Percentiles rank a stretch among this genome's conserved stretches.
Evolutionary conservation across 345 rosid genomes (phyloP).

Genomic region (Geranium rotundifolium): DNA sequence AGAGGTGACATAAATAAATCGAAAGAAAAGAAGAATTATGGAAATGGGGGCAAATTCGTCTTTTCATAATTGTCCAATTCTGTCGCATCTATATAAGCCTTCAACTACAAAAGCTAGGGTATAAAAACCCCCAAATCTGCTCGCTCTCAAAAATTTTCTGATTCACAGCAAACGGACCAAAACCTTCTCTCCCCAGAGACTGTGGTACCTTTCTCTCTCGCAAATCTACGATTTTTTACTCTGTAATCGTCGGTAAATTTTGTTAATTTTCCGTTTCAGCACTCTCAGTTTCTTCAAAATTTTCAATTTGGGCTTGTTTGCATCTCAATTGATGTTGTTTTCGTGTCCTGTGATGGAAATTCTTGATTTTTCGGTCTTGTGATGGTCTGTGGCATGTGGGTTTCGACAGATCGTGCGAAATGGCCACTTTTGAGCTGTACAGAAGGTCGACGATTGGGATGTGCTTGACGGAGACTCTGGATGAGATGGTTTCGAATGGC

Average conservation of each 20-base stretch:
- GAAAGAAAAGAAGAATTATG: no score
- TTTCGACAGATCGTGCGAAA: conserved; percentile 12
- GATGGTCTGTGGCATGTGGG: not conserved
- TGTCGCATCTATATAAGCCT: conserved; percentile 45
- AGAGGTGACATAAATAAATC: no score
- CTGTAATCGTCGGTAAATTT: no score
- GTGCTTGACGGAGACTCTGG: conserved; percentile 92
- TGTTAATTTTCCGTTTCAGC: no score
- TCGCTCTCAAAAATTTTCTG: conserved; percentile 4
- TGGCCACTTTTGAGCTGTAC: conserved; percentile 97
- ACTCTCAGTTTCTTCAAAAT: no score
- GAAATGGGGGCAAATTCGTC: conserved; percentile 19
- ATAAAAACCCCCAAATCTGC: conserved; percentile 50
- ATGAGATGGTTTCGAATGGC: conserved; percentile 89
- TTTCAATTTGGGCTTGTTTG: no score
- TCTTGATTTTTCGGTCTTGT: not conserved
- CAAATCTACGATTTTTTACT: no score
- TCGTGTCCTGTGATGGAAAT: not conserved
- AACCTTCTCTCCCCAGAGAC: not conserved
- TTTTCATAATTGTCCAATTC: conserved; percentile 8
- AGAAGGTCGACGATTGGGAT: conserved; percentile 92
- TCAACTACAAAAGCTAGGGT: conserved; percentile 72
- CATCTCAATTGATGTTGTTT: not conserved
- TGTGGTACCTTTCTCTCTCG: not conserved
- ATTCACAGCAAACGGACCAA: not conserved